Percentiles rank a stretch among this genome's conserved stretches.
Evolutionary conservation across 345 rosid species (phyloP).

Genomic region (Hypericum androsaemum): DNA sequence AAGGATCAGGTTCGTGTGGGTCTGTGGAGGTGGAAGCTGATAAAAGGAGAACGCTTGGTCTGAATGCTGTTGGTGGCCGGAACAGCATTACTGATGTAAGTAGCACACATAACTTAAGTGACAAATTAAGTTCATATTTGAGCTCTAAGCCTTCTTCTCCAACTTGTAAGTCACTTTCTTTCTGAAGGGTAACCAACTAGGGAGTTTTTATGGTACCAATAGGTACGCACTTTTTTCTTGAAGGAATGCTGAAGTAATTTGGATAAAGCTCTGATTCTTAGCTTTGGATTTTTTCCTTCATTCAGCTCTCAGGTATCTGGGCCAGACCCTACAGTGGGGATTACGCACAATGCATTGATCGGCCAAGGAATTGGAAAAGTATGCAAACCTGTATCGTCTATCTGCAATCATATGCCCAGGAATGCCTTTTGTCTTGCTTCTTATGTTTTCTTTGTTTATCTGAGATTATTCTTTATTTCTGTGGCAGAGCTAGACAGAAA

Average conservation of each 20-base stretch:
- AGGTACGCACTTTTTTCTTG: too few relatives aligned
- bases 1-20: constrained; percentile 23
- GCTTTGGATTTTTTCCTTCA: constrained; percentile 16
- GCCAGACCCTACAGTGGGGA: constrained; percentile 71
- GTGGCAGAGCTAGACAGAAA: constrained; percentile 60
- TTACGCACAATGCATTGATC: constrained; percentile 64
- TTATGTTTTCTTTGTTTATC: background rate
- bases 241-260: too few relatives aligned
- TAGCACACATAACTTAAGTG: too few relatives aligned
- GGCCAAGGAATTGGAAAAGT: constrained; percentile 53
- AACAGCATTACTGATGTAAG: constrained; percentile 45
- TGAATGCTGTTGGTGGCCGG: constrained; percentile 15
- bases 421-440: background rate
- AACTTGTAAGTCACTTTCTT: too few relatives aligned
- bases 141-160: too few relatives aligned
- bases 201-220: too few relatives aligned
- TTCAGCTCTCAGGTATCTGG: constrained; percentile 79
- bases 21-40: constrained; percentile 34
- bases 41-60: constrained; percentile 26
- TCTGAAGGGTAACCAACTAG: too few relatives aligned
- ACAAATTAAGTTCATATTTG: too few relatives aligned
- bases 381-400: constrained; percentile 13
- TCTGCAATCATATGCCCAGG: too few relatives aligned
- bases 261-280: too few relatives aligned
- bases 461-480: background rate